phyloP scores from a whole-genome alignment of 257 asterid species.

The Ligustrum vulgare region DNA sequence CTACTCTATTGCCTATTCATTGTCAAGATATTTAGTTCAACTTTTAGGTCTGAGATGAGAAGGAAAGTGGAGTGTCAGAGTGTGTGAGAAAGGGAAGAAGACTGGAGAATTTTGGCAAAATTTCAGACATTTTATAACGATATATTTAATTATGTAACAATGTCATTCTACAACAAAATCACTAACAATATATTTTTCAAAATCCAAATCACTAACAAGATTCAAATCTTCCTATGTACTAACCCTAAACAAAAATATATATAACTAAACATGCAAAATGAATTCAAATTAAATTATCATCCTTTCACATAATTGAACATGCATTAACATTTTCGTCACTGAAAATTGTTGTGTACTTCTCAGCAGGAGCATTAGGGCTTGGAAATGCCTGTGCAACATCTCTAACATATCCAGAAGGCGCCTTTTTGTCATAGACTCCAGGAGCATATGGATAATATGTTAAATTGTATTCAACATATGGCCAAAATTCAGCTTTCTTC shows the following conservation, averaged over 20 bases:
- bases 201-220: not conserved
- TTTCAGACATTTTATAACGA: too few species aligned
- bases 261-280: not conserved
- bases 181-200: not conserved
- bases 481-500: slow-evolving; percentile 78
- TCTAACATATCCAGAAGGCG: slow-evolving; percentile 69
- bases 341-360: slow-evolving; percentile 45
- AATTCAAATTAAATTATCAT: too few species aligned
- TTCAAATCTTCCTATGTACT: not conserved
- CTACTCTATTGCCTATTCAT: too few species aligned
- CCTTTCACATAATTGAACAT: slow-evolving; percentile 65
- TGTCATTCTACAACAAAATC: not conserved
- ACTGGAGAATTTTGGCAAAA: too few species aligned
- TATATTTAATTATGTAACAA: not conserved
- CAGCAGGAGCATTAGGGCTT: slow-evolving; percentile 33
- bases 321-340: slow-evolving; percentile 81
- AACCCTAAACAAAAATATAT: not conserved
- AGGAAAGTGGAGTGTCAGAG: too few species aligned
- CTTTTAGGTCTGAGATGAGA: too few species aligned
- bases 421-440: slow-evolving; percentile 73
- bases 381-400: slow-evolving; percentile 66
- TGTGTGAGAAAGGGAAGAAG: too few species aligned
- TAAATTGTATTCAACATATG: slow-evolving; percentile 55
- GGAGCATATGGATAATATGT: slow-evolving; percentile 69
- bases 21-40: too few species aligned